Percentiles rank a stretch among this genome's conserved stretches.
Conservation (phyloP, 192 early-diverging fungal genomes). For the Podila clonocystis region DNA sequence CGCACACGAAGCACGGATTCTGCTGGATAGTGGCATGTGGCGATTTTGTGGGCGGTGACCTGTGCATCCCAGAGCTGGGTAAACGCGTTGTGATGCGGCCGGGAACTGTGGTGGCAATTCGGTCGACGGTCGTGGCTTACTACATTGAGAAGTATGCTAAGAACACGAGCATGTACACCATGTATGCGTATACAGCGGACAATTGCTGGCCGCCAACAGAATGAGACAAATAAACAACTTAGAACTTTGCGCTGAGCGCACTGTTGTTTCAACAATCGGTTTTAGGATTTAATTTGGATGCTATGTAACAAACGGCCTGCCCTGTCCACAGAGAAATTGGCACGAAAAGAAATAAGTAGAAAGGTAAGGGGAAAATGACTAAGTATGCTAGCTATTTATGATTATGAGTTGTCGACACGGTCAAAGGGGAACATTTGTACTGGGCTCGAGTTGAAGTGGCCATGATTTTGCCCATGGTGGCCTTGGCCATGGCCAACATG, state of each 20-base stretch:
- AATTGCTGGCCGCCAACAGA: constrained; percentile 50
- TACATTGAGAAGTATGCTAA: constrained; percentile 48
- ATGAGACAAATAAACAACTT: constrained; percentile 8
- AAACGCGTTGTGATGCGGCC: constrained; percentile 50
- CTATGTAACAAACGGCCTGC: no score
- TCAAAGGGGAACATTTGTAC: neutral
- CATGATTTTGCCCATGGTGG: neutral
- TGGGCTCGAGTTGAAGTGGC: neutral
- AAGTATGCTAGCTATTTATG: no score
- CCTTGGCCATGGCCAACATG: no score
- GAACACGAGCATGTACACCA: constrained; percentile 35
- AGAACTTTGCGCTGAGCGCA: neutral
- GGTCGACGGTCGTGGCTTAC: constrained; percentile 47
- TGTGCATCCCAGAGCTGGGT: constrained; percentile 45
- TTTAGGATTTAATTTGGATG: neutral
- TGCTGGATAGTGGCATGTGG: constrained; percentile 52
- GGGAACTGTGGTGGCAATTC: constrained; percentile 44
- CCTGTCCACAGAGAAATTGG: no score
- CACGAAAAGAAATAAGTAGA: neutral
- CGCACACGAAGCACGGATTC: constrained; percentile 46
- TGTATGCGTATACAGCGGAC: constrained; percentile 46
- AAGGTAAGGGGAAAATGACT: neutral
- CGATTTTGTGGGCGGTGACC: constrained; percentile 46
- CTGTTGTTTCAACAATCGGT: neutral
- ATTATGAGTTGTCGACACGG: neutral